Percentiles rank a stretch among this genome's conserved stretches.
These are phyloP conservation scores for Hemileccinum impolitum DNA, from an alignment of 768 basidiomycete species.

Conservation along the genomic window DNA sequence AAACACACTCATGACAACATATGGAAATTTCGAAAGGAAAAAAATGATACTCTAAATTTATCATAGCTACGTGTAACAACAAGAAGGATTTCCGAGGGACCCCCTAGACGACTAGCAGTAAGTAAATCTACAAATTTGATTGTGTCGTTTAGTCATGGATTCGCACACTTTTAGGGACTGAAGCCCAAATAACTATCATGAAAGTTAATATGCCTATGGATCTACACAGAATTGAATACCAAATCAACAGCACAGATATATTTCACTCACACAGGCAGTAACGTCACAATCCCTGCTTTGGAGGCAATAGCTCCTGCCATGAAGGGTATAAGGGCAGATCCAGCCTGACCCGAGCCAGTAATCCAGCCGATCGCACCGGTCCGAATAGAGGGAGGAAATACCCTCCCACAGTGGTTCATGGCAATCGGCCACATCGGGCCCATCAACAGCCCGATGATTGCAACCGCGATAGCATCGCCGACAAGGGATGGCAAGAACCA, in stretches of 20 bases:
- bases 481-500: slow-evolving; percentile 70
- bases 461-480: slow-evolving; percentile 60
- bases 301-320: slow-evolving; percentile 45
- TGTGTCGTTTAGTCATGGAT: slow-evolving; percentile 4
- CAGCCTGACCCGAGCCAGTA: slow-evolving; percentile 48
- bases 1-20: too few relatives aligned
- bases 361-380: slow-evolving; percentile 48
- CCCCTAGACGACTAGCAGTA: too few relatives aligned
- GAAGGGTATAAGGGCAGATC: slow-evolving; percentile 51
- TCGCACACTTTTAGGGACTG: slow-evolving; percentile 30
- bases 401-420: slow-evolving; percentile 33
- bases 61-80: too few relatives aligned
- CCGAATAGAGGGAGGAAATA: slow-evolving; percentile 36
- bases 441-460: slow-evolving; percentile 61
- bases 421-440: slow-evolving; percentile 72
- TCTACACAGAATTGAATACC: neutral
- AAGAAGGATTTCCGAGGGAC: too few relatives aligned
- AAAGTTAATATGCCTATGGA: slow-evolving; percentile 36
- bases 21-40: too few relatives aligned
- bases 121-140: too few relatives aligned
- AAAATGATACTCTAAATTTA: too few relatives aligned
- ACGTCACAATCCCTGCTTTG: slow-evolving; percentile 40
- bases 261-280: slow-evolving; percentile 47
- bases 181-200: slow-evolving; percentile 39
- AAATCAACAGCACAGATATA: neutral